Base-by-base conservation (phyloP, 1,139 yeast genomes). In the Blastobotrys elegans region DNA sequence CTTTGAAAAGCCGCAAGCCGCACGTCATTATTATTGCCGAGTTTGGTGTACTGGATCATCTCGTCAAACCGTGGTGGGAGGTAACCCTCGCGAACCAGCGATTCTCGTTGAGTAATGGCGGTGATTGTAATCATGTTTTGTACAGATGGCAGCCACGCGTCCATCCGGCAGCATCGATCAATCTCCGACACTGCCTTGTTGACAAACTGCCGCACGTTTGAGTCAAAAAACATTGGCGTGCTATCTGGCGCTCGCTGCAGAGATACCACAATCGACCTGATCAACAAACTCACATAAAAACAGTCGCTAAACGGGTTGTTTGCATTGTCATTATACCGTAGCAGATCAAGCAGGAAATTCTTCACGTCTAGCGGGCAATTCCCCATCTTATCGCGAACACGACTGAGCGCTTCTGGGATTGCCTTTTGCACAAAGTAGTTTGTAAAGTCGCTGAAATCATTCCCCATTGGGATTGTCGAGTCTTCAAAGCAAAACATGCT, bases 261-360 rank as follows among this genome's bases (percentile, higher is more conserved):
- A 2, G 82, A 65, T 40, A 66, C 69, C 0, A 81, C 78, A 6
- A 87, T 69, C 2, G 86, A 72, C 22, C 69, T 65, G 4, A 92
- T 73, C 52, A 92, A 66, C 1, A 72, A 72, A 3, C 82, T 69
- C 6, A 89, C 64, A 57, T 87, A 92, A 57, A 71, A 76, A 40
- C 84, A 74, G 62, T 92, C 98, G 44, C 83, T 80, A 63, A 78
- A 92, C 13, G 74, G 73, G 61, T 94, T 92, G 58, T 77, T 83
- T 8, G 88, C 74, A 61, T 92, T 94, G 58, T 92, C 97, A 61
- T 90, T 92, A 66, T 81, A 90, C 51, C 86, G 77, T 50, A 92
- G 71, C 50, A 90, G 67, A 57, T 84, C 89, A 45, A 89, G 67
- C 39, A 94, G 57, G 47, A 92, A 76, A 36, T 73, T 70, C 57